Percentiles rank a stretch among this genome's conserved stretches.
phyloP scores from a whole-genome alignment of 176 grass and related monocot species.

The Raddia distichophylla region DNA sequence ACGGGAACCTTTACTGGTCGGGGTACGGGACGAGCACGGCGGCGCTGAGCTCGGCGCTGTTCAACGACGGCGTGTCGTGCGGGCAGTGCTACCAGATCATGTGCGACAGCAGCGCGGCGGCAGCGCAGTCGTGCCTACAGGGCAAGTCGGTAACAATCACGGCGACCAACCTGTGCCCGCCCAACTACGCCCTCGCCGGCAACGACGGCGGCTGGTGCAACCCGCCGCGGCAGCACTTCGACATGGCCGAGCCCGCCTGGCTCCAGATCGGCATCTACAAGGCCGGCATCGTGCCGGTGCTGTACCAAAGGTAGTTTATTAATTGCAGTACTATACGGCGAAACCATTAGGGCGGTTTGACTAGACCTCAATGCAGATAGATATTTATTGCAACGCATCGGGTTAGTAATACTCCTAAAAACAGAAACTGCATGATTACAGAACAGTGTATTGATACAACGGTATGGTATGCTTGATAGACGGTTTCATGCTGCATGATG shows the following conservation, averaged over 20 bases:
- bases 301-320: slow-evolving; percentile 64
- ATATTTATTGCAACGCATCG: too few relatives aligned
- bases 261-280: slow-evolving; percentile 56
- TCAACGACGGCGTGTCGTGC: slow-evolving; percentile 62
- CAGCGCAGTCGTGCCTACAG: slow-evolving; percentile 25
- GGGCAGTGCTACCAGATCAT: slow-evolving; percentile 63
- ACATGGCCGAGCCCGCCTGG: slow-evolving; percentile 68
- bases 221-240: slow-evolving; percentile 71
- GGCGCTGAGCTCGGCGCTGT: slow-evolving; percentile 82
- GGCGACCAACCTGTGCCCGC: slow-evolving; percentile 83
- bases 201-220: slow-evolving; percentile 78
- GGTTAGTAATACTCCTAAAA: too few relatives aligned
- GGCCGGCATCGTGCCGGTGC: slow-evolving; percentile 67
- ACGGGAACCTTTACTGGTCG: slow-evolving; percentile 57
- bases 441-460: too few relatives aligned
- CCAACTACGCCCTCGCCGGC: slow-evolving; percentile 53
- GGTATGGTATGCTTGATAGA: too few relatives aligned
- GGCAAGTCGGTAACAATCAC: slow-evolving; percentile 53
- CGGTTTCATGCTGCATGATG: too few relatives aligned
- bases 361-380: too few relatives aligned
- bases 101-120: slow-evolving; percentile 25
- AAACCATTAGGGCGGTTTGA: slow-evolving; percentile 32
- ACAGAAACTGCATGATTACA: too few relatives aligned
- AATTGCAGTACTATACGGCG: too few relatives aligned
- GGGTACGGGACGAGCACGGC: slow-evolving; percentile 87